Percentiles rank a stretch among this genome's conserved stretches.
Conservation (phyloP, 1,284 basidiomycete genomes). For the Marasmius fiardii region DNA sequence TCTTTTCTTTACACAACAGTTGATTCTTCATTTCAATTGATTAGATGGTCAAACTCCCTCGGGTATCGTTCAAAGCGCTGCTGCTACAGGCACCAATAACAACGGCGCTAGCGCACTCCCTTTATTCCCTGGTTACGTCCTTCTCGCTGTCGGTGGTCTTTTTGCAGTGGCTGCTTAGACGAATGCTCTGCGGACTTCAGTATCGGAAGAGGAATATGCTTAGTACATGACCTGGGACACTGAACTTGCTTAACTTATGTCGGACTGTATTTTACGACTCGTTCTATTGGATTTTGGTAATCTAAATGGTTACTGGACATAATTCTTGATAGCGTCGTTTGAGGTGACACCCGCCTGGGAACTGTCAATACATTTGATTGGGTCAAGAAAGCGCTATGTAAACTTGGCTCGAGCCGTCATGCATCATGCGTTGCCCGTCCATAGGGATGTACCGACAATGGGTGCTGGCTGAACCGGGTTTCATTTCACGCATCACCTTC, state of each 20-base stretch:
- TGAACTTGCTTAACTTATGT: background rate
- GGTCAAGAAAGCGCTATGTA: no score
- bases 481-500: no score
- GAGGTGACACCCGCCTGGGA: no score
- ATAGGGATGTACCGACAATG: no score
- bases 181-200: background rate
- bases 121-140: slow-evolving; percentile 9
- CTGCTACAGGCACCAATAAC: slow-evolving; percentile 15
- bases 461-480: no score
- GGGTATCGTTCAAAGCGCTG: slow-evolving; percentile 31
- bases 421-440: no score
- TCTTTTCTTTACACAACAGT: background rate
- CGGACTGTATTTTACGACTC: background rate
- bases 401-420: no score
- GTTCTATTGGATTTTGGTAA: background rate
- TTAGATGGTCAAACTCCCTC: slow-evolving; percentile 36
- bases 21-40: background rate
- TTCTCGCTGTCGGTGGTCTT: slow-evolving; percentile 21
- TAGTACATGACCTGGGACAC: background rate
- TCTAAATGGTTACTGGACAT: background rate
- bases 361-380: no score
- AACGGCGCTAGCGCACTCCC: slow-evolving; percentile 18
- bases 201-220: background rate
- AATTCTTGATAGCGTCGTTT: background rate
- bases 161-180: slow-evolving; percentile 8